A percentile compares a stretch with the other conserved stretches of the same genome.
These are phyloP conservation scores for Edaphochlamys debaryana DNA, from an alignment of 139 green algal species.

Conservation along the genomic window DNA sequence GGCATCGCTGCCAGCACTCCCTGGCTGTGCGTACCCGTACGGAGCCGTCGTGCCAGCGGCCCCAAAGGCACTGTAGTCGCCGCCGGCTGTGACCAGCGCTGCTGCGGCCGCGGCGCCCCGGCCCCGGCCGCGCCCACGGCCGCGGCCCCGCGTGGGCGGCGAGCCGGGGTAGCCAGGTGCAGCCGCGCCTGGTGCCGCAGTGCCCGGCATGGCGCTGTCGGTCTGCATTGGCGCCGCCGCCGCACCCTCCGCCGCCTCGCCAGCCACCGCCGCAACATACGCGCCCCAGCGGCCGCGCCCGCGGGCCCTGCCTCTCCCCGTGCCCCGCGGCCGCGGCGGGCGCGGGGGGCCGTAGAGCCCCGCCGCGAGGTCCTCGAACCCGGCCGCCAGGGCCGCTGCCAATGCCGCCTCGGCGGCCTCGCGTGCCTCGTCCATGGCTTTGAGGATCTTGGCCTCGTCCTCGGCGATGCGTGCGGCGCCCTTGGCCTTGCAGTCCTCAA, in stretches of 20 bases:
- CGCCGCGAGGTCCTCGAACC: not conserved
- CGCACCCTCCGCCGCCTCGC: no score
- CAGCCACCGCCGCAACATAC: no score
- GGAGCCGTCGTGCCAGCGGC: not conserved
- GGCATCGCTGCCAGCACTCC: not conserved
- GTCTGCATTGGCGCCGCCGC: not conserved
- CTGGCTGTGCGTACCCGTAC: not conserved
- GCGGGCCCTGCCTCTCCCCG: not conserved
- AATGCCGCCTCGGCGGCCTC: not conserved
- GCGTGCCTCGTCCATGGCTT: no score
- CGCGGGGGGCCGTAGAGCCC: no score
- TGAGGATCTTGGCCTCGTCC: no score
- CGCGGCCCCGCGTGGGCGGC: not conserved
- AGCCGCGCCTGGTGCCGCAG: no score
- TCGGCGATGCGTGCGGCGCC: no score
- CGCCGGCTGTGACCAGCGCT: not conserved
- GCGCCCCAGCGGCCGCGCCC: not conserved
- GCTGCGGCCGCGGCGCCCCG: not conserved
- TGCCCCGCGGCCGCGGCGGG: no score
- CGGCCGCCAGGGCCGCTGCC: not conserved
- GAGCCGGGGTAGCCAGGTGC: not conserved
- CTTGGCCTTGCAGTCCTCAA: no score
- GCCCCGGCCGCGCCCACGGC: conserved; percentile 12
- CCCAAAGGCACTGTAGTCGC: not conserved
- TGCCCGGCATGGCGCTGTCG: not conserved